A percentile compares a stretch with the other conserved stretches of the same genome.
Conservation (phyloP, 2,329 filamentous ascomycete species). For the Pseudonectria buxi region DNA sequence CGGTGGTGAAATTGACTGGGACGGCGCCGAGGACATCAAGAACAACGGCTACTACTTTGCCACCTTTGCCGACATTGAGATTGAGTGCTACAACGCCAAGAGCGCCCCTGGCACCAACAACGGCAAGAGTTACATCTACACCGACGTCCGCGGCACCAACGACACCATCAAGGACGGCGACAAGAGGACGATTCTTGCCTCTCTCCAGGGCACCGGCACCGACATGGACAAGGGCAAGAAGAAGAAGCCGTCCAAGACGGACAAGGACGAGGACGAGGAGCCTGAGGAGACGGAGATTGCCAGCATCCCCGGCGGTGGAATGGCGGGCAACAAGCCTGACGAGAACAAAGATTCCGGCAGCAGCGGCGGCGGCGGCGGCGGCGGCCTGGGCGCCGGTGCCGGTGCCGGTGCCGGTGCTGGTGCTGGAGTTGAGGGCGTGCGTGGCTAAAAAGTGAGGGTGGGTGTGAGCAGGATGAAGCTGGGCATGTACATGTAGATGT, state of each 20-base stretch:
- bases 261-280: slow-evolving; percentile 10
- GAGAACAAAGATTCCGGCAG: slow-evolving; percentile 31
- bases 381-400: slow-evolving; percentile 16
- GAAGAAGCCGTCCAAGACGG: slow-evolving; percentile 9
- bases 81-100: slow-evolving; percentile 73
- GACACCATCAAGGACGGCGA: slow-evolving; percentile 69
- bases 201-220: slow-evolving; percentile 72
- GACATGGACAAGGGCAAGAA: slow-evolving; percentile 53
- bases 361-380: slow-evolving; percentile 8
- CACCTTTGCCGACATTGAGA: slow-evolving; percentile 66
- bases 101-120: slow-evolving; percentile 59
- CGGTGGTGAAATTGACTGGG: slow-evolving; percentile 84
- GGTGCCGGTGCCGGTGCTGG: slow-evolving; percentile 20
- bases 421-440: too few species aligned
- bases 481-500: too few species aligned
- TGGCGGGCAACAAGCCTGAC: slow-evolving; percentile 2
- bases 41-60: slow-evolving; percentile 85
- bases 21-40: slow-evolving; percentile 67
- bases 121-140: slow-evolving; percentile 71
- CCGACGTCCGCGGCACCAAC: slow-evolving; percentile 58
- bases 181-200: slow-evolving; percentile 68
- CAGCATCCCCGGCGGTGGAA: slow-evolving; percentile 14
- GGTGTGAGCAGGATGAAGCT: too few species aligned
- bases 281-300: slow-evolving; percentile 9
- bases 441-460: too few species aligned